Evolutionary conservation across 805 yeast genomes (phyloP), one percentile per base, ranked within the genome.

Genomic region (Kluyveromyces starmeri): DNA sequence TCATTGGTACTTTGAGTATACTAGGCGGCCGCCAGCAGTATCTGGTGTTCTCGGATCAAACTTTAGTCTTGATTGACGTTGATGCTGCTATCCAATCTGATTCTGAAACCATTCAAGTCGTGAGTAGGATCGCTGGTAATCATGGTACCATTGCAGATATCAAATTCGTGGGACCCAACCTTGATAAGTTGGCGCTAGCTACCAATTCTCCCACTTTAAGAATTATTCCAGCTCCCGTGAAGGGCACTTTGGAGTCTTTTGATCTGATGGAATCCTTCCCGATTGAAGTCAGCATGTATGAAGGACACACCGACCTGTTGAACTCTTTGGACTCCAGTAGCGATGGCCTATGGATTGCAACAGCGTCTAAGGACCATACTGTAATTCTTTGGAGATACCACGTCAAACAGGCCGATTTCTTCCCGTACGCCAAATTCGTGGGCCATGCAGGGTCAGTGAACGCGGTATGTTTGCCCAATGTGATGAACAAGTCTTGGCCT

Each of bases 141-240:
- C 95, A 89, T 59, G 97, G 96, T 38, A 89, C 92, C 17, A 78
- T 92, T 48, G 95, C 96, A 2, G 97, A 89, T 53, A 70, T 86
- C 63, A 73, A 75, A 45, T 80, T 76, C 50, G 79, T 78, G 20
- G 92, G 92, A 0, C 83, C 84, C 6, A 41, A 56, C 10, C 53
- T 63, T 20, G 54, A 67, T 29, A 60, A 67, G 23, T 55, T 89
- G 28, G 97, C 94, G 4, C 57, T 92, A 44, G 96, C 97, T 2
- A 89, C 97, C 3, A 92, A 92, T 58, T 83, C 97, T 1, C 94
- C 96, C 9, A 77, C 89, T 1, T 61, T 92, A 37, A 67, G 97
- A 53, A 59, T 92, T 10, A 70, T 88, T 21, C 78, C 79, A 43
- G 22, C 40, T 12, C 46, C 48, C 14, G 15, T 21, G 14, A 20